These are phyloP conservation scores for Sparassis latifolia DNA, from an alignment of 1,284 basidiomycete genomes.

Conservation along the genomic window DNA sequence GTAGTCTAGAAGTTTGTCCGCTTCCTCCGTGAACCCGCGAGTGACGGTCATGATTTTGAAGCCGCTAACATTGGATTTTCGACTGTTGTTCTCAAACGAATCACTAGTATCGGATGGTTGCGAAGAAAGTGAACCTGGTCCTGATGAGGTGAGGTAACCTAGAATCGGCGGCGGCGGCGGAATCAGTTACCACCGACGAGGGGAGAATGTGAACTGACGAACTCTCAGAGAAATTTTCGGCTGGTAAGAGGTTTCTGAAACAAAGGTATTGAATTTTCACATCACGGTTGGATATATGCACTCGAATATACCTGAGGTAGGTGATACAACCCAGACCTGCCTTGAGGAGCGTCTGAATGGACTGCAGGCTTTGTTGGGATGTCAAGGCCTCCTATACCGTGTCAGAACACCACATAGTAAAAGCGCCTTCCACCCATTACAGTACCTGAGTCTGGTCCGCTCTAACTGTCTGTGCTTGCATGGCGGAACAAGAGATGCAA, in stretches of 20 bases:
- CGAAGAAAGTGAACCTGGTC: conserved; percentile 34
- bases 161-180: background rate
- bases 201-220: conserved; percentile 8
- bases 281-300: conserved; percentile 2
- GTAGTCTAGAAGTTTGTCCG: conserved; percentile 72
- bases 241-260: conserved; percentile 61
- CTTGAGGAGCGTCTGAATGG: conserved; percentile 62
- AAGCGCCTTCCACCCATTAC: background rate
- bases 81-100: conserved; percentile 24
- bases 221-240: conserved; percentile 78
- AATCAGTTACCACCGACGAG: conserved; percentile 6
- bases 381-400: conserved; percentile 39
- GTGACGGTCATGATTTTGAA: conserved; percentile 66
- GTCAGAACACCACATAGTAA: background rate
- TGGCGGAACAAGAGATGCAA: conserved; percentile 9
- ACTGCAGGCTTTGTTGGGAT: conserved; percentile 55
- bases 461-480: conserved; percentile 27
- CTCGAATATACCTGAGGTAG: conserved; percentile 51
- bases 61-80: conserved; percentile 38
- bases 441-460: conserved; percentile 21
- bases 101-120: conserved; percentile 29
- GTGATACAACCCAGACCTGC: conserved; percentile 75
- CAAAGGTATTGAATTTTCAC: background rate
- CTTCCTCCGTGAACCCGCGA: conserved; percentile 72
- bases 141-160: conserved; percentile 52